phyloP scores from a whole-genome alignment of 2,329 filamentous ascomycete species.

The Tolypocladium amazonense region DNA sequence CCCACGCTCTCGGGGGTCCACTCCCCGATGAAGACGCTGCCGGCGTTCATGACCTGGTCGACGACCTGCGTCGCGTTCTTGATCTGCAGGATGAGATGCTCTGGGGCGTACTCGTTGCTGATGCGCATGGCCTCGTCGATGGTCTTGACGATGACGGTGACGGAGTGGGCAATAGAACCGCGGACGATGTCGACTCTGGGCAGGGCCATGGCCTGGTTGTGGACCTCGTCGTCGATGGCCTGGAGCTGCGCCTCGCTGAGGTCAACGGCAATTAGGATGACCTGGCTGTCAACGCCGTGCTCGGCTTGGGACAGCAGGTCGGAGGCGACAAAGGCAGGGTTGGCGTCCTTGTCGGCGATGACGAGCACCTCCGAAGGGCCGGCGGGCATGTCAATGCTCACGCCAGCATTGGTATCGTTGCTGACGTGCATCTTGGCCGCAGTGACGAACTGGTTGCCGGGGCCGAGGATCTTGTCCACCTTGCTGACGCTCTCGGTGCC shows the following conservation, averaged over 20 bases:
- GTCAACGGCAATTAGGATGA: slow-evolving; percentile 79
- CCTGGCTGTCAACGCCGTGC: slow-evolving; percentile 92
- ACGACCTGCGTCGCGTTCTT: slow-evolving; percentile 65
- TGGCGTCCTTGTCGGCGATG: slow-evolving; percentile 76
- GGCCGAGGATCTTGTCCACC: slow-evolving; percentile 97
- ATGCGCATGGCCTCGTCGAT: slow-evolving; percentile 65
- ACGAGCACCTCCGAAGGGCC: slow-evolving; percentile 96
- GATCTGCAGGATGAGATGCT: slow-evolving; percentile 90
- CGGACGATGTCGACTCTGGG: slow-evolving; percentile 89
- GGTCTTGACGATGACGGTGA: slow-evolving; percentile 67
- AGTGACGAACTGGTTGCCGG: slow-evolving; percentile 97
- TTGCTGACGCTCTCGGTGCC: slow-evolving; percentile 90
- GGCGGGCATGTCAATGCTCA: slow-evolving; percentile 97
- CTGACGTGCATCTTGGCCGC: slow-evolving; percentile 97
- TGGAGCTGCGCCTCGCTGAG: slow-evolving; percentile 60
- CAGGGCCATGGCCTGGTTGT: slow-evolving; percentile 75
- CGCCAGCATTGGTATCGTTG: slow-evolving; percentile 92
- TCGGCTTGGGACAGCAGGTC: slow-evolving; percentile 93
- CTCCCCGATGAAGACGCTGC: slow-evolving; percentile 87
- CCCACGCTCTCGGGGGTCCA: slow-evolving; percentile 98
- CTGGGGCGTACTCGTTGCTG: slow-evolving; percentile 91
- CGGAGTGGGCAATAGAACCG: slow-evolving; percentile 81
- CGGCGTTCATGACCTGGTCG: slow-evolving; percentile 79
- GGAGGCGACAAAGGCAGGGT: slow-evolving; percentile 90
- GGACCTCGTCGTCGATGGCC: slow-evolving; percentile 85